phyloP scores from a whole-genome alignment of 2,329 filamentous ascomycete species.

The Teratosphaeria viscida region DNA sequence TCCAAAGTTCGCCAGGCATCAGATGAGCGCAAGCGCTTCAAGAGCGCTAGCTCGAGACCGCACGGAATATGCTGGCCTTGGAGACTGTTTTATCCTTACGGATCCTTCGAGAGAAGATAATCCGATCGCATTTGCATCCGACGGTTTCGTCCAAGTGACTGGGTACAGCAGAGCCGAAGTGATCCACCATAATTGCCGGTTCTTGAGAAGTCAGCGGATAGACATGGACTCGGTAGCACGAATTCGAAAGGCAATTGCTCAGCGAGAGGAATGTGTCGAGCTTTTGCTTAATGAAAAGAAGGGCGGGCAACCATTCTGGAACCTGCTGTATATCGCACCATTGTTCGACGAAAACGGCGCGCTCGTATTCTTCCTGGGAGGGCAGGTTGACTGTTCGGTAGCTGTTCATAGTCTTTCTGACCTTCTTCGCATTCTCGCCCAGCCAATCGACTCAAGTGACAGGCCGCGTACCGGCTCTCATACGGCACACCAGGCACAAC shows the following conservation, averaged over 20 bases:
- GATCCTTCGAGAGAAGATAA: constrained; percentile 42
- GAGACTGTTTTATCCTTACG: constrained; percentile 49
- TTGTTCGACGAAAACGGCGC: constrained; percentile 40
- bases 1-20: constrained; percentile 43
- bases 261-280: constrained; percentile 38
- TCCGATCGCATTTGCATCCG: constrained; percentile 40
- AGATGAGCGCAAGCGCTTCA: constrained; percentile 38
- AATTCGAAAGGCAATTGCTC: constrained; percentile 33
- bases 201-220: constrained; percentile 41
- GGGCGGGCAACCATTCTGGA: constrained; percentile 46
- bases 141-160: constrained; percentile 43
- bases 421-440: constrained; percentile 37
- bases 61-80: constrained; percentile 43
- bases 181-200: constrained; percentile 40
- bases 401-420: constrained; percentile 42
- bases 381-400: constrained; percentile 48
- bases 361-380: constrained; percentile 45
- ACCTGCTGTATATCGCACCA: constrained; percentile 45
- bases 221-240: constrained; percentile 33
- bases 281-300: constrained; percentile 43
- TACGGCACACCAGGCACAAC: background rate
- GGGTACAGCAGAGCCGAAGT: constrained; percentile 40
- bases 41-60: constrained; percentile 34
- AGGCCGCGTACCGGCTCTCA: background rate
- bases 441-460: background rate